Percentiles rank a stretch among this genome's conserved stretches.
phyloP scores from a whole-genome alignment of 2,329 filamentous ascomycete species.

The Alternaria rosae region DNA sequence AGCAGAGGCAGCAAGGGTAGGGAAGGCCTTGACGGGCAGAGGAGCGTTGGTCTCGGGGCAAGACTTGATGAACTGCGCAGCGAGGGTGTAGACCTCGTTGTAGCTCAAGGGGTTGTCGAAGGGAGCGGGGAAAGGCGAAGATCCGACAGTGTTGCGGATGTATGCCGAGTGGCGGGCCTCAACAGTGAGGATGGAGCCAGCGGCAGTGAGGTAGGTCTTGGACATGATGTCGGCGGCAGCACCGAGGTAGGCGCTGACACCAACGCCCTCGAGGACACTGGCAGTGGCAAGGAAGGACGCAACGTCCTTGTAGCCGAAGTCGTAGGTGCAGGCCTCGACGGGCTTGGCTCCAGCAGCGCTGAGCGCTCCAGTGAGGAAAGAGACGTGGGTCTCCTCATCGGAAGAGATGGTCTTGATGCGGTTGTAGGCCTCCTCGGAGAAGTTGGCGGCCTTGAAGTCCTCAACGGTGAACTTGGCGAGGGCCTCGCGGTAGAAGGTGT shows the following conservation, averaged over 20 bases:
- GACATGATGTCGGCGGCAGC: slow-evolving; percentile 66
- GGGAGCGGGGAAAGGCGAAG: slow-evolving; percentile 64
- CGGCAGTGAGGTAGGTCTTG: slow-evolving; percentile 66
- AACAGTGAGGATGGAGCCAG: slow-evolving; percentile 69
- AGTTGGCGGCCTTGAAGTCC: slow-evolving; percentile 36
- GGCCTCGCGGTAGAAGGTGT: slow-evolving; percentile 68
- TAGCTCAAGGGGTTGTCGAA: slow-evolving; percentile 67
- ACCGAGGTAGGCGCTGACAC: slow-evolving; percentile 67
- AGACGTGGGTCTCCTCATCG: slow-evolving; percentile 67
- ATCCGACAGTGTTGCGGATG: slow-evolving; percentile 59
- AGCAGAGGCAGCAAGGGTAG: slow-evolving; percentile 49
- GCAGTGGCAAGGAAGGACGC: slow-evolving; percentile 61
- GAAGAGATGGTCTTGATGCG: slow-evolving; percentile 64
- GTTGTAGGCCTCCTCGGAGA: slow-evolving; percentile 60
- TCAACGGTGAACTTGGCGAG: slow-evolving; percentile 61
- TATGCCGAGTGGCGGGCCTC: slow-evolving; percentile 71
- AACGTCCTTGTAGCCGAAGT: slow-evolving; percentile 60
- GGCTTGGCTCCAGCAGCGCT: slow-evolving; percentile 57
- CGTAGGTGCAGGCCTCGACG: slow-evolving; percentile 64
- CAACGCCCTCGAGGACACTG: slow-evolving; percentile 63
- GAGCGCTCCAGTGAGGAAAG: slow-evolving; percentile 60
- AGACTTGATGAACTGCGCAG: slow-evolving; percentile 65
- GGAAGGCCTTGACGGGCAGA: slow-evolving; percentile 69
- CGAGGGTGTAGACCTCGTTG: slow-evolving; percentile 70
- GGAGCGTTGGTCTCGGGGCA: slow-evolving; percentile 64